Percentiles rank a stretch among this genome's conserved stretches.
Evolutionary conservation across 2,329 filamentous ascomycete species (phyloP).

Genomic region (Talaromyces pinophilus): DNA sequence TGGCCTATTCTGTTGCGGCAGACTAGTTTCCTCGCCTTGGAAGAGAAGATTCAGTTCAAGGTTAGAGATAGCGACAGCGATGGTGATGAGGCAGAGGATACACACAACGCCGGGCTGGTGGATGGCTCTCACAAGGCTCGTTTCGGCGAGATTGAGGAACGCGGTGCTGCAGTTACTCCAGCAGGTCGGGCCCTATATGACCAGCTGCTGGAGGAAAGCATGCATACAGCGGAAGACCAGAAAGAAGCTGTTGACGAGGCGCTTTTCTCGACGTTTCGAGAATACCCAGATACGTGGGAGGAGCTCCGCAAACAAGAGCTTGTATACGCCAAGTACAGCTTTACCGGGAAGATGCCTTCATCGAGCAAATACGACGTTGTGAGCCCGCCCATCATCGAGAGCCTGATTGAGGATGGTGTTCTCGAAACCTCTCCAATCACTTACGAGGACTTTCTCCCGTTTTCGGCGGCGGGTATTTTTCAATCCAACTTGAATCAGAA

Average conservation of each 20-base stretch:
- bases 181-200: constrained; percentile 53
- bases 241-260: constrained; percentile 26
- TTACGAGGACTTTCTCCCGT: constrained; percentile 58
- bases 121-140: constrained; percentile 51
- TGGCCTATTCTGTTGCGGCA: constrained; percentile 55
- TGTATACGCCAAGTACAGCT: constrained; percentile 45
- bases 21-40: constrained; percentile 56
- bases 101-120: constrained; percentile 10
- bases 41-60: constrained; percentile 51
- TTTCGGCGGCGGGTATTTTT: constrained; percentile 57
- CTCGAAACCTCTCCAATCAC: constrained; percentile 49
- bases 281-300: constrained; percentile 48
- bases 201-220: constrained; percentile 38
- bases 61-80: constrained; percentile 23
- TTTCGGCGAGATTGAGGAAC: constrained; percentile 58
- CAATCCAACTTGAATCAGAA: constrained; percentile 43
- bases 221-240: constrained; percentile 25
- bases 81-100: not conserved
- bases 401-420: constrained; percentile 31
- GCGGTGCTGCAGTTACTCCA: constrained; percentile 53
- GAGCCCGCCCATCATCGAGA: not conserved
- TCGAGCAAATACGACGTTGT: not conserved
- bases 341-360: constrained; percentile 25
- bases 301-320: constrained; percentile 41
- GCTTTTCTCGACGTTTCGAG: constrained; percentile 35